These are phyloP conservation scores for Colletotrichum falcatum DNA, from an alignment of 2,329 filamentous ascomycete genomes.

Conservation along the genomic window DNA sequence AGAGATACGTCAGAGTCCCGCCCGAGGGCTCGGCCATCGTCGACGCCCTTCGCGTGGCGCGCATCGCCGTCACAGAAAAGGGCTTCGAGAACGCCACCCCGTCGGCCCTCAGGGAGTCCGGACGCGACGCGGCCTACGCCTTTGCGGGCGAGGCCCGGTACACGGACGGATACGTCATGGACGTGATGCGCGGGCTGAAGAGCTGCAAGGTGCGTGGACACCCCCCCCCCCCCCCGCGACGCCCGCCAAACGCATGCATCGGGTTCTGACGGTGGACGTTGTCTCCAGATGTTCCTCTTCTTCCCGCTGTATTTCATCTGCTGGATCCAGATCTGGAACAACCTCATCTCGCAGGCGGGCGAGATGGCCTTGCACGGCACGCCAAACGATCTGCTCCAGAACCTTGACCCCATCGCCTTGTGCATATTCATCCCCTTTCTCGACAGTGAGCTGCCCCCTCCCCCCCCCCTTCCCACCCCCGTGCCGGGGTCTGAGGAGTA, in stretches of 20 bases:
- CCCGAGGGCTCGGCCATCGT: slow-evolving; percentile 32
- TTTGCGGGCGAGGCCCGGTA: slow-evolving; percentile 44
- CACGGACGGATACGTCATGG: slow-evolving; percentile 44
- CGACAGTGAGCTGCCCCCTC: slow-evolving; percentile 37
- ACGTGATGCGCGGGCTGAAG: slow-evolving; percentile 43
- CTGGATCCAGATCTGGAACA: slow-evolving; percentile 49
- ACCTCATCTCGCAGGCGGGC: slow-evolving; percentile 48
- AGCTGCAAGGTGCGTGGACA: slow-evolving; percentile 45
- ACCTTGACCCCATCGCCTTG: slow-evolving; percentile 46
- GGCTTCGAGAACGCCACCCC: slow-evolving; percentile 32
- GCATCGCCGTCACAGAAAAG: slow-evolving; percentile 43
- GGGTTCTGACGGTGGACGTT: neutral
- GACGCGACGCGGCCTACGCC: slow-evolving; percentile 42
- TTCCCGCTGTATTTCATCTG: slow-evolving; percentile 55
- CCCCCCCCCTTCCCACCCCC: too few relatives aligned
- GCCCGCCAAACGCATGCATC: rapidly evolving
- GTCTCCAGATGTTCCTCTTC: slow-evolving; percentile 39
- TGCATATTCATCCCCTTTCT: slow-evolving; percentile 47
- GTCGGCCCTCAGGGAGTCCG: slow-evolving; percentile 41
- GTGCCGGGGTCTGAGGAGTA: neutral
- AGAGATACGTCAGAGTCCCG: slow-evolving; percentile 29
- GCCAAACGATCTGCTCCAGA: slow-evolving; percentile 48
- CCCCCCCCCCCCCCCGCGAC: too few relatives aligned
- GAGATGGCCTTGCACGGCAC: slow-evolving; percentile 43
- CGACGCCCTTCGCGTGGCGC: slow-evolving; percentile 40